Percentiles rank a stretch among this genome's conserved stretches.
phyloP scores from a whole-genome alignment of 2,329 filamentous ascomycete species.

The Talaromyces sp. region DNA sequence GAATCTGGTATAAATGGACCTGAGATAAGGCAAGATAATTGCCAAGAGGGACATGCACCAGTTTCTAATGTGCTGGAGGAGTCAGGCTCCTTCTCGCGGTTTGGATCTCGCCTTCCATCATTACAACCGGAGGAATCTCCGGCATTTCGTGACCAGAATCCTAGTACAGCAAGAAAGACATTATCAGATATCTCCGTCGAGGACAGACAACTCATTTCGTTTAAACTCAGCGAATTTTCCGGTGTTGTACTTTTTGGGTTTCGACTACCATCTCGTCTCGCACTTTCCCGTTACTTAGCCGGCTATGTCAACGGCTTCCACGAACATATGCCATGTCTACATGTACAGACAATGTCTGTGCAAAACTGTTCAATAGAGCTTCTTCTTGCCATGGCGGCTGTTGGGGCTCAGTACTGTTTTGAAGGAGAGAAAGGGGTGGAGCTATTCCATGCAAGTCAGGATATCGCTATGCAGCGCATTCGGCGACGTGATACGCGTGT shows the following conservation, averaged over 20 bases:
- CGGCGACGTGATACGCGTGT: constrained; percentile 14
- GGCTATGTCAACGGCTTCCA: constrained; percentile 21
- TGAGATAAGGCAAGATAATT: constrained; percentile 13
- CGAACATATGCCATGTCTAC: constrained; percentile 20
- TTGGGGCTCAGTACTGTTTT: constrained; percentile 19
- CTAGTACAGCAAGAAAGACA: constrained; percentile 12
- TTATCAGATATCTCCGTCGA: constrained; percentile 30
- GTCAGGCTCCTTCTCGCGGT: constrained; percentile 29
- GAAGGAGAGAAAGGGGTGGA: constrained; percentile 18
- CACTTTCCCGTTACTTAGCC: constrained; percentile 19
- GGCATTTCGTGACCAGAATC: constrained; percentile 5
- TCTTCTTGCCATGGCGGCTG: constrained; percentile 18
- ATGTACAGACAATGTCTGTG: constrained; percentile 13
- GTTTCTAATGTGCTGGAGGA: constrained; percentile 9
- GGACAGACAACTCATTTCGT: constrained; percentile 23
- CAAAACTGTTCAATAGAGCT: constrained; percentile 16
- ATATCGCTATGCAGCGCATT: constrained; percentile 18
- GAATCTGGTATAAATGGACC: constrained; percentile 28
- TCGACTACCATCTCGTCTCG: constrained; percentile 18
- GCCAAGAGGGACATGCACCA: not conserved
- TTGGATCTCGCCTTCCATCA: constrained; percentile 34
- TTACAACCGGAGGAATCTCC: constrained; percentile 31
- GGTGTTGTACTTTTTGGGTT: constrained; percentile 14
- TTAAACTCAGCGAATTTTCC: constrained; percentile 16
- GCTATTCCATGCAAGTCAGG: constrained; percentile 15